These are phyloP conservation scores for Fusarium sarcochroum DNA, from an alignment of 2,329 filamentous ascomycete genomes.

Conservation along the genomic window DNA sequence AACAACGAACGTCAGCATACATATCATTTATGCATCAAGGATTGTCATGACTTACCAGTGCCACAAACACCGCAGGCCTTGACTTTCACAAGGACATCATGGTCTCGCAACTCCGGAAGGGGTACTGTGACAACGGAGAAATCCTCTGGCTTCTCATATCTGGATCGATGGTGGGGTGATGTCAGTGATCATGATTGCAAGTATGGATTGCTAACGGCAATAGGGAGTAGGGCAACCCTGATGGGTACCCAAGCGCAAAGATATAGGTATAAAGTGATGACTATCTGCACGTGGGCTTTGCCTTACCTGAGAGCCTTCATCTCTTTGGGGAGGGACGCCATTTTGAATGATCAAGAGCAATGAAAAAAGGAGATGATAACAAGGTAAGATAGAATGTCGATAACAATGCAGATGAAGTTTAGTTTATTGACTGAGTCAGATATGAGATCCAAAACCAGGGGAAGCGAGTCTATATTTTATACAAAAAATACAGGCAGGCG, in stretches of 20 bases:
- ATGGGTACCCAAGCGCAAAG: slow-evolving; percentile 31
- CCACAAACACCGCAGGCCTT: slow-evolving; percentile 76
- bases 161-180: slow-evolving; percentile 37
- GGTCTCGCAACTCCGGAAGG: slow-evolving; percentile 70
- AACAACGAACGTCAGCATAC: slow-evolving; percentile 40
- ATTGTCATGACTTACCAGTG: slow-evolving; percentile 60
- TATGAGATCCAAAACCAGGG: background rate
- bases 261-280: slow-evolving; percentile 19
- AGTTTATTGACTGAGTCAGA: background rate
- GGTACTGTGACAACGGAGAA: slow-evolving; percentile 74
- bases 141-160: slow-evolving; percentile 73
- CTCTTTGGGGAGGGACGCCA: slow-evolving; percentile 62
- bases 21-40: background rate
- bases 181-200: slow-evolving; percentile 21
- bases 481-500: slow-evolving; percentile 12
- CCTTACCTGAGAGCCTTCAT: slow-evolving; percentile 75
- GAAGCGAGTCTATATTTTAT: slow-evolving; percentile 6
- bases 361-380: background rate
- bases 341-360: slow-evolving; percentile 25
- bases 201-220: slow-evolving; percentile 9
- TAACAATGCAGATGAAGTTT: background rate
- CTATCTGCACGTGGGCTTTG: background rate
- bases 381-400: background rate
- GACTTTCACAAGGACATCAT: slow-evolving; percentile 75
- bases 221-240: slow-evolving; percentile 32